Evolutionary conservation across 2,329 filamentous ascomycete species (phyloP).

Genomic region (Cyphellophora europaea): DNA sequence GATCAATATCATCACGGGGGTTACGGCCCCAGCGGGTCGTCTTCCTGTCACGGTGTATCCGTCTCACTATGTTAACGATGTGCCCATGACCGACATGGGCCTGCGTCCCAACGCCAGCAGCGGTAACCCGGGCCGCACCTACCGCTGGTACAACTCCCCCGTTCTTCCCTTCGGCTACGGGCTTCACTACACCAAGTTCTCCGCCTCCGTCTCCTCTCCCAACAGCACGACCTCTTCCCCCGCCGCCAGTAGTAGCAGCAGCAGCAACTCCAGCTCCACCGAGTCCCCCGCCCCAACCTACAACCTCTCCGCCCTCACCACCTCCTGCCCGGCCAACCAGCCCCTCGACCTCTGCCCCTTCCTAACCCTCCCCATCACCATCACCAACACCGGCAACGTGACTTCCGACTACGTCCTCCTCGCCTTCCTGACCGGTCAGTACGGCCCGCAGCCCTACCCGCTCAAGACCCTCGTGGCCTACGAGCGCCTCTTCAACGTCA

Average conservation of each 20-base stretch:
- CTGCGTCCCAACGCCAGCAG: constrained; percentile 26
- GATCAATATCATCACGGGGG: constrained; percentile 32
- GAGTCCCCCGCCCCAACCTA: constrained; percentile 13
- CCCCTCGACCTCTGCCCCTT: constrained; percentile 28
- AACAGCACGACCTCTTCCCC: neutral
- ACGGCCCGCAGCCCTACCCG: constrained; percentile 31
- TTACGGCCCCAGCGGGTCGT: constrained; percentile 31
- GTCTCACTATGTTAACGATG: constrained; percentile 31
- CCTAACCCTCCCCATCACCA: constrained; percentile 25
- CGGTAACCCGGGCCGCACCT: constrained; percentile 33
- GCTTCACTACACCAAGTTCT: constrained; percentile 33
- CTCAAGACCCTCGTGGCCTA: constrained; percentile 34
- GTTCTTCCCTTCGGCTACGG: constrained; percentile 34
- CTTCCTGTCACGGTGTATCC: constrained; percentile 31
- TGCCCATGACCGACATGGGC: constrained; percentile 32
- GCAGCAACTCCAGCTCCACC: constrained; percentile 6
- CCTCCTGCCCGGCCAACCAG: constrained; percentile 18
- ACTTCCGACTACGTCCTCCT: constrained; percentile 33
- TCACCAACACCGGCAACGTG: constrained; percentile 28
- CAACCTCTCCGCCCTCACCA: constrained; percentile 27
- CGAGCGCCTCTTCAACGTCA: constrained; percentile 22
- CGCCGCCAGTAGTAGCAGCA: too few relatives aligned
- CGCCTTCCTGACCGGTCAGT: constrained; percentile 27
- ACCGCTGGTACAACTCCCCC: constrained; percentile 34
- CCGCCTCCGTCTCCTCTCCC: constrained; percentile 12